phyloP scores from a whole-genome alignment of 345 rosid genomes.

The Hypericum perforatum region DNA sequence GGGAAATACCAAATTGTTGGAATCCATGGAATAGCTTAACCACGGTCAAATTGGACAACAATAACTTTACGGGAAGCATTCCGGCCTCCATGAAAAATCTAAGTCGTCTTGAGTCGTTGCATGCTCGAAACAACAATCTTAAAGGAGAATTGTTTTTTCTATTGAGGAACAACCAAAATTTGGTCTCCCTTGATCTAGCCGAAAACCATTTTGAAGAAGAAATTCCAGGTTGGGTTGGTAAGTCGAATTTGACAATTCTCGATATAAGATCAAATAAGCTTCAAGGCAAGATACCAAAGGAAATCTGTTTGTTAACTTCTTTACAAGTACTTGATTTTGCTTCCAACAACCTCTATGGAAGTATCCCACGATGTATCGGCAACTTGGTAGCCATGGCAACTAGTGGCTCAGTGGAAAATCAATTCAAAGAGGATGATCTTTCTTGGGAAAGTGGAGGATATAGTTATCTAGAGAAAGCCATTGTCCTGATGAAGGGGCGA shows the following conservation, averaged over 20 bases:
- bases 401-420: not conserved
- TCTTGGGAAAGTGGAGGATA: not conserved
- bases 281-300: not conserved
- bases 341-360: not conserved
- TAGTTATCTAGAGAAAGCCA: not conserved
- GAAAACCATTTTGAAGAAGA: not conserved
- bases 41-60: not conserved
- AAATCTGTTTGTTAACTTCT: not conserved
- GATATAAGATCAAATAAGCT: not conserved
- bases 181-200: not conserved
- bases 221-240: not conserved
- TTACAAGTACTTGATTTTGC: not conserved
- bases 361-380: not conserved
- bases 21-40: not conserved
- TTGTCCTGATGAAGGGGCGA: not conserved
- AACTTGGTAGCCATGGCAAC: not conserved
- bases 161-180: not conserved
- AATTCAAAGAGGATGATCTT: not conserved
- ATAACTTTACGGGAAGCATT: not conserved
- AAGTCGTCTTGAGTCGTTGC: not conserved
- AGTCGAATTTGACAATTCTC: not conserved
- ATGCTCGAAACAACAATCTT: not conserved
- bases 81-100: not conserved
- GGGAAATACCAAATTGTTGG: conserved; percentile 2
- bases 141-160: not conserved